Conservation (phyloP, 768 basidiomycete species). For the Candolleomyces efflorescens region DNA sequence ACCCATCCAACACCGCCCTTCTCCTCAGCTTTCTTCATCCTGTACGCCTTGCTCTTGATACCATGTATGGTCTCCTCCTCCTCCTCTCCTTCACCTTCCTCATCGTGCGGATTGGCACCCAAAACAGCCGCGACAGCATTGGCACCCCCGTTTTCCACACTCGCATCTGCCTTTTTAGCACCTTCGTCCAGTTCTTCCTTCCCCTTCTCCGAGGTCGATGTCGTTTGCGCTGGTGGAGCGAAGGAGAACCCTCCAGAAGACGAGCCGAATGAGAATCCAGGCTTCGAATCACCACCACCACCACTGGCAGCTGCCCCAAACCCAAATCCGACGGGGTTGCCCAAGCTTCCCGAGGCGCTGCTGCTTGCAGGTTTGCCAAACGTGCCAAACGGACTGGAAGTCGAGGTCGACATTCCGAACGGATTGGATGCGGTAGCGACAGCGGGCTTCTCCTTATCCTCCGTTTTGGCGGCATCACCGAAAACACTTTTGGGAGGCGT, state of each 20-base stretch:
- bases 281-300: not conserved
- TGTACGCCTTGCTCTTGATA: conserved; percentile 59
- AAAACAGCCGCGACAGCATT: conserved; percentile 1
- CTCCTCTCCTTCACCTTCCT: conserved; percentile 79
- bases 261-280: conserved; percentile 9
- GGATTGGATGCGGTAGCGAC: not conserved
- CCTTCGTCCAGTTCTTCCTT: conserved; percentile 18
- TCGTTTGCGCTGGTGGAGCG: no score
- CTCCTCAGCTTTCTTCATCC: conserved; percentile 47
- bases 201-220: not conserved
- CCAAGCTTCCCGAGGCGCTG: not conserved
- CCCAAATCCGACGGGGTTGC: not conserved
- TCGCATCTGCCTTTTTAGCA: conserved; percentile 21
- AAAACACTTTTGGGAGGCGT: conserved; percentile 2
- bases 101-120: conserved; percentile 44
- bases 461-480: conserved; percentile 5
- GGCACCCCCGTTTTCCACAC: conserved; percentile 34
- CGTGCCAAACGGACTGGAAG: conserved; percentile 7
- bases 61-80: conserved; percentile 64
- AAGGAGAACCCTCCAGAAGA: not conserved
- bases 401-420: conserved; percentile 2
- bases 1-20: conserved; percentile 47
- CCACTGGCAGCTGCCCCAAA: not conserved
- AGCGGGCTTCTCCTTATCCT: conserved; percentile 1
- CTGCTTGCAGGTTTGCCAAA: not conserved